Percentiles rank a stretch among this genome's conserved stretches.
Evolutionary conservation across 352 stramenopile species (phyloP).

Genomic region (Elongisporangium prolatum): DNA sequence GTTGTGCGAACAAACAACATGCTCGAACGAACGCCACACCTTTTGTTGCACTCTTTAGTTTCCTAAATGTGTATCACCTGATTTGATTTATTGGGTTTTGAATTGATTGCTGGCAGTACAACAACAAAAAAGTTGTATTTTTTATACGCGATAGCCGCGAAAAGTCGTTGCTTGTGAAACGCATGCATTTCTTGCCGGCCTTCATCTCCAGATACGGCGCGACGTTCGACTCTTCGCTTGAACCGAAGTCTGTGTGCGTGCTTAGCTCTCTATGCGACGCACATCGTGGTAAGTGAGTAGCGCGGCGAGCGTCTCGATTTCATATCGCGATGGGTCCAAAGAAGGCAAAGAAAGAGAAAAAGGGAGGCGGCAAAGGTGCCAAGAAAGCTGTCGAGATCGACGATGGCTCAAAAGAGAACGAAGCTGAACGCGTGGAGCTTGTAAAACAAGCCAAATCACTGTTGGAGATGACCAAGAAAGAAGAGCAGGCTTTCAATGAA

Average conservation of each 20-base stretch:
- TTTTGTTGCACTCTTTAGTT: no score
- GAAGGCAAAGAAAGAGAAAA: slow-evolving; percentile 65
- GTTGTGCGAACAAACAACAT: background rate
- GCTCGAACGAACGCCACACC: no score
- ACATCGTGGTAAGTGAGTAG: background rate
- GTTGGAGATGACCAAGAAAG: slow-evolving; percentile 78
- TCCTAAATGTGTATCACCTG: no score
- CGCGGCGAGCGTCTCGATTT: background rate
- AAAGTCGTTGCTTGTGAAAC: background rate
- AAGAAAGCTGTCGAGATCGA: slow-evolving; percentile 53
- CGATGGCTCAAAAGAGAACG: slow-evolving; percentile 51
- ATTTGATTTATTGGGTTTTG: no score
- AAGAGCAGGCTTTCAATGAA: slow-evolving; percentile 93
- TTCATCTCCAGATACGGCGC: slow-evolving; percentile 6
- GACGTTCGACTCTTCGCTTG: background rate
- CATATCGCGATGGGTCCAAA: slow-evolving; percentile 44
- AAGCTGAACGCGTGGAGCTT: slow-evolving; percentile 65
- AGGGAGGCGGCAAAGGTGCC: slow-evolving; percentile 28
- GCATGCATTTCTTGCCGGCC: background rate
- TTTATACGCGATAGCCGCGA: background rate
- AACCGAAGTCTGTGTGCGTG: background rate
- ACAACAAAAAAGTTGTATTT: background rate
- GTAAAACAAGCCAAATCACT: slow-evolving; percentile 75
- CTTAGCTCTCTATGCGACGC: background rate
- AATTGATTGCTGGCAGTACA: background rate